A percentile compares a stretch with the other conserved stretches of the same genome.
Evolutionary conservation across 169 alveolate species (phyloP).

Genomic region (Eimeria maxima): DNA sequence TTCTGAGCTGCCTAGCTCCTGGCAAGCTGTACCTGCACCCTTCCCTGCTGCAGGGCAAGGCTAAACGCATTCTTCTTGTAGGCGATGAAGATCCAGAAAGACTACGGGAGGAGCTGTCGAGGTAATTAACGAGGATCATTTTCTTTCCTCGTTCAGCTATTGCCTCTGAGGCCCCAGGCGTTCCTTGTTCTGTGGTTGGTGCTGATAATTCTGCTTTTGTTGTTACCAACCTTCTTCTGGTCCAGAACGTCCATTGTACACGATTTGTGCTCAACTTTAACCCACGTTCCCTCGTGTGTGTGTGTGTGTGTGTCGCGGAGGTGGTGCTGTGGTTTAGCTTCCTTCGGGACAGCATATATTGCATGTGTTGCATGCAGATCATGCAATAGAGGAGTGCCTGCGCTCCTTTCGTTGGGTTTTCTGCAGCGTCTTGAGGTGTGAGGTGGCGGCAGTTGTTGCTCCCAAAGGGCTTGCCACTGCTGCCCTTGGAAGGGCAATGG

Average conservation of each 20-base stretch:
- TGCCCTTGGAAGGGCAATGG: conserved; percentile 33
- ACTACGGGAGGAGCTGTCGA: conserved; percentile 55
- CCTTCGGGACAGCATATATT: neutral
- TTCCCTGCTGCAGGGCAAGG: conserved; percentile 50
- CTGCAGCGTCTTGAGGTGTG: conserved; percentile 60
- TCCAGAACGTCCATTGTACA: neutral
- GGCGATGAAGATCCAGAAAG: neutral
- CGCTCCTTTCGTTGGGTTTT: neutral
- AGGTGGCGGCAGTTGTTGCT: conserved; percentile 51
- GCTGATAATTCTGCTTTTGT: neutral
- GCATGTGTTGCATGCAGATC: neutral
- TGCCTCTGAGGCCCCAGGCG: neutral
- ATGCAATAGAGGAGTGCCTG: neutral
- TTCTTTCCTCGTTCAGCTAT: neutral
- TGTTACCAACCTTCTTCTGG: neutral
- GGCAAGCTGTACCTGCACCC: neutral
- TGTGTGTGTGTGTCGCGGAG: neutral
- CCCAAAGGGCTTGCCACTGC: conserved; percentile 55
- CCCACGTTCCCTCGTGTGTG: neutral
- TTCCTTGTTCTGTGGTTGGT: neutral
- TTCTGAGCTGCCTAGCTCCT: conserved; percentile 13
- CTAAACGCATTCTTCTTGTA: conserved; percentile 32
- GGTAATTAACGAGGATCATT: neutral
- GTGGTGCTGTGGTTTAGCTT: neutral
- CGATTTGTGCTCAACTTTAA: neutral